phyloP scores from a whole-genome alignment of 2,329 filamentous ascomycete species.

The Magnaporthales sp. region DNA sequence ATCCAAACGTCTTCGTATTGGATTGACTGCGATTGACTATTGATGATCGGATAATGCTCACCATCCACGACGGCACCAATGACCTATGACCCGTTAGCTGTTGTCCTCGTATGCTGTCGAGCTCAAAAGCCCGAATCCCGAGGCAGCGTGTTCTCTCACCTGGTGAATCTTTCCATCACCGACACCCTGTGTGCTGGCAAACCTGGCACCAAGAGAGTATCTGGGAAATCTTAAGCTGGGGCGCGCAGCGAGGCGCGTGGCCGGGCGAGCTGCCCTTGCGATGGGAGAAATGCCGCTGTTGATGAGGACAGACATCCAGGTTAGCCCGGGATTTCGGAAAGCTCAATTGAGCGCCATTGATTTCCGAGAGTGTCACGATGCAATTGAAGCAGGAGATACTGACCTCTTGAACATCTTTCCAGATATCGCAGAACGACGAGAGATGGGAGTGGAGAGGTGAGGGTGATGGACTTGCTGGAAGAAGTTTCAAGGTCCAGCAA shows the following conservation, averaged over 20 bases:
- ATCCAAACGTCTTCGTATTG: background rate
- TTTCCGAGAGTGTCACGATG: slow-evolving; percentile 12
- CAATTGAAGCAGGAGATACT: slow-evolving; percentile 29
- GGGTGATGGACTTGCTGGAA: slow-evolving; percentile 37
- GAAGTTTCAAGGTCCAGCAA: slow-evolving; percentile 10
- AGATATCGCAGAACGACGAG: slow-evolving; percentile 58
- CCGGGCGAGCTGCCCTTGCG: slow-evolving; percentile 53
- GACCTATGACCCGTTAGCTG: slow-evolving; percentile 54
- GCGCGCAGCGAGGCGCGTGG: slow-evolving; percentile 48
- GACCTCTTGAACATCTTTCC: slow-evolving; percentile 79
- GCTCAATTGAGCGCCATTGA: slow-evolving; percentile 46
- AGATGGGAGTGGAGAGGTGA: slow-evolving; percentile 48
- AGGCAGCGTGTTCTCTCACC: slow-evolving; percentile 31
- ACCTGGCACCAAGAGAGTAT: slow-evolving; percentile 46
- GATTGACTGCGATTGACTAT: background rate
- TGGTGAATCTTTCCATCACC: slow-evolving; percentile 63
- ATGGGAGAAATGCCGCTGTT: slow-evolving; percentile 58
- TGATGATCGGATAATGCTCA: slow-evolving; percentile 35
- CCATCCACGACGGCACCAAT: slow-evolving; percentile 99
- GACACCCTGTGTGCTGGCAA: slow-evolving; percentile 49
- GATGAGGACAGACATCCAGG: slow-evolving; percentile 18
- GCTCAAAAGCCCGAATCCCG: background rate
- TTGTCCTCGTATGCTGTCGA: slow-evolving; percentile 3
- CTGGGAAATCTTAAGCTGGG: slow-evolving; percentile 48
- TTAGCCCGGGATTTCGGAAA: slow-evolving; percentile 21